Conservation (phyloP, 129 eudicot genomes). For the Flaveria brownii region DNA sequence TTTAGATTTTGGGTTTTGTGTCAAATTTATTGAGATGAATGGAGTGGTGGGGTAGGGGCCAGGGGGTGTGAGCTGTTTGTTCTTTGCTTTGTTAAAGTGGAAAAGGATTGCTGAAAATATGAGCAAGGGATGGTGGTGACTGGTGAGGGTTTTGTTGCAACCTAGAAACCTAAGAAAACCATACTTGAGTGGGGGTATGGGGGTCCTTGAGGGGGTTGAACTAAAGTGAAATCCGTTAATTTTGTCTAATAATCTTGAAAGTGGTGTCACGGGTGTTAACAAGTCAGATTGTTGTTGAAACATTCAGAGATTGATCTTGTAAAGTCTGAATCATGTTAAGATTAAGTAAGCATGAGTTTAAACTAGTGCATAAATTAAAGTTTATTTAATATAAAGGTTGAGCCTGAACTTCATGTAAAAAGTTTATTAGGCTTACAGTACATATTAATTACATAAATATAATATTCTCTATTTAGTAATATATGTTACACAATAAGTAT, state of each 20-base stretch:
- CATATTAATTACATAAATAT: too few relatives aligned
- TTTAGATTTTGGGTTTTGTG: conserved; percentile 33
- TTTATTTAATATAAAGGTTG: too few relatives aligned
- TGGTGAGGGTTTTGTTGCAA: conserved; percentile 25
- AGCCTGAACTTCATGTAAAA: too few relatives aligned
- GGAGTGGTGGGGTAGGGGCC: conserved; percentile 19
- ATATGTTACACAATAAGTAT: too few relatives aligned
- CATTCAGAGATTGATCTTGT: too few relatives aligned
- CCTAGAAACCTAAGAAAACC: not conserved
- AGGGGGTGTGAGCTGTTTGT: conserved; percentile 42
- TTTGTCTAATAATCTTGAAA: conserved; percentile 22
- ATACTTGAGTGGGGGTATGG: not conserved
- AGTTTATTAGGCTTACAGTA: too few relatives aligned
- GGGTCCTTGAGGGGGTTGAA: not conserved
- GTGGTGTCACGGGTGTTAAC: not conserved
- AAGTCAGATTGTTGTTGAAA: too few relatives aligned
- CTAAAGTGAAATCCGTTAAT: conserved; percentile 10
- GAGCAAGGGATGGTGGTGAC: conserved; percentile 36
- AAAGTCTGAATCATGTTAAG: too few relatives aligned
- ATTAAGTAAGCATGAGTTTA: too few relatives aligned
- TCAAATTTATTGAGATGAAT: conserved; percentile 9
- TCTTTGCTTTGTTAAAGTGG: conserved; percentile 55
- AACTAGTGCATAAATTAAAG: too few relatives aligned
- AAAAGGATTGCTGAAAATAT: conserved; percentile 41
- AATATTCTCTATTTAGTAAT: too few relatives aligned